A percentile compares a stretch with the other conserved stretches of the same genome.
Conservation (phyloP, 768 basidiomycete species). For the Lactarius tabidus region DNA sequence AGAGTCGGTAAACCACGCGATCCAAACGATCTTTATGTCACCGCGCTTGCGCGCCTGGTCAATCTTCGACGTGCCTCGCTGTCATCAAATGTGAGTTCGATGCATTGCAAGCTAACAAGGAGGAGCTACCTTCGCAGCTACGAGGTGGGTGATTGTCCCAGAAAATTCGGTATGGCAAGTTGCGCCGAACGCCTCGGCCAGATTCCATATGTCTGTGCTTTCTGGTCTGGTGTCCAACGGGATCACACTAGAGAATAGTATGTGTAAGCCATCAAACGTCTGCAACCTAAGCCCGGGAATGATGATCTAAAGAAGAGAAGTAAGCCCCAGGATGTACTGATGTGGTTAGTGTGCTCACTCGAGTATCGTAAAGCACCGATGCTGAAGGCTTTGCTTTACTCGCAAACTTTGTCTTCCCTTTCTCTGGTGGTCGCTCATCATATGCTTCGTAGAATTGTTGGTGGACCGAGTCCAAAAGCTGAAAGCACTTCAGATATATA, state of each 20-base stretch:
- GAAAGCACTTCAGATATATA: constrained; percentile 2
- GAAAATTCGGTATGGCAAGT: constrained; percentile 67
- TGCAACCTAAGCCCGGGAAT: constrained; percentile 75
- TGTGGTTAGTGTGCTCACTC: constrained; percentile 45
- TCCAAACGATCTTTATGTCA: constrained; percentile 79
- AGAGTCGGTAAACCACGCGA: constrained; percentile 86
- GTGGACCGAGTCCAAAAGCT: constrained; percentile 86
- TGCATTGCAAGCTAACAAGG: constrained; percentile 22
- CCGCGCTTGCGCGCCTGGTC: constrained; percentile 74
- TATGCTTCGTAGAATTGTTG: constrained; percentile 68
- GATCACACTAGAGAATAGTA: constrained; percentile 93
- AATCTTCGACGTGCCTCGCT: constrained; percentile 92
- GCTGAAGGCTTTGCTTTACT: constrained; percentile 31
- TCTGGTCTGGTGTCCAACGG: constrained; percentile 83
- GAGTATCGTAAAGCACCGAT: constrained; percentile 58
- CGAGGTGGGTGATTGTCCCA: constrained; percentile 76
- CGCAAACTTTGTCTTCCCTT: constrained; percentile 31
- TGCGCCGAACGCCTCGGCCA: constrained; percentile 88
- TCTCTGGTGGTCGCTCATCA: constrained; percentile 39
- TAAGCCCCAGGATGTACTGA: background rate
- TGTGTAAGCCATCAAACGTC: constrained; percentile 72
- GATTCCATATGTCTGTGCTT: constrained; percentile 77
- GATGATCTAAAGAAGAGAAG: constrained; percentile 53
- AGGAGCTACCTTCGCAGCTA: constrained; percentile 71
- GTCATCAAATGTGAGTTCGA: constrained; percentile 10